phyloP scores from a whole-genome alignment of 2,329 filamentous ascomycete species.

The Ceratocystis papillata region DNA sequence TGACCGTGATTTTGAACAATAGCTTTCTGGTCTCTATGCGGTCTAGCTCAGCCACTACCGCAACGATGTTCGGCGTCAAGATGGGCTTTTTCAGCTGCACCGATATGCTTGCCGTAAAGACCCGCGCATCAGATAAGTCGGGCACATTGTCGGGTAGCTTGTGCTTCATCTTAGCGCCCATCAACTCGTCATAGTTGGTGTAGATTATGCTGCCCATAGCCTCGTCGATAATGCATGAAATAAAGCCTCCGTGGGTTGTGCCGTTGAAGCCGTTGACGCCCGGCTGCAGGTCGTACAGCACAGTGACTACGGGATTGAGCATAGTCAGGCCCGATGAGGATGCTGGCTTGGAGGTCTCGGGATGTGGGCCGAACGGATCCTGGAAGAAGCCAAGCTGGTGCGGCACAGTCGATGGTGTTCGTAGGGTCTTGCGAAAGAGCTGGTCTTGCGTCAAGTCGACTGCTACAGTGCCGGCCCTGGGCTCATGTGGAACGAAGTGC shows the following conservation, averaged over 20 bases:
- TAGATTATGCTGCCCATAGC: constrained; percentile 28
- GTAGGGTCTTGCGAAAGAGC: constrained; percentile 25
- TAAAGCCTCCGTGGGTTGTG: constrained; percentile 28
- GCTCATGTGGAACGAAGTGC: constrained; percentile 17
- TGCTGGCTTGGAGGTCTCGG: constrained; percentile 7
- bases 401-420: constrained; percentile 25
- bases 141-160: constrained; percentile 21
- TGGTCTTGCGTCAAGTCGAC: constrained; percentile 22
- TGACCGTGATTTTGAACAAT: constrained; percentile 25
- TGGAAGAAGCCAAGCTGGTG: constrained; percentile 27
- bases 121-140: constrained; percentile 11
- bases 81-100: constrained; percentile 26
- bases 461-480: not conserved
- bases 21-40: constrained; percentile 26
- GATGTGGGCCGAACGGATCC: constrained; percentile 19
- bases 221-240: constrained; percentile 28
- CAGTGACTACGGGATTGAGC: constrained; percentile 23
- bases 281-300: constrained; percentile 27
- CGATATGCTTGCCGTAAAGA: constrained; percentile 26
- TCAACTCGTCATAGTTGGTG: constrained; percentile 26
- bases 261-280: constrained; percentile 29
- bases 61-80: constrained; percentile 25
- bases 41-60: constrained; percentile 25
- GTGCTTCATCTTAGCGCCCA: constrained; percentile 16
- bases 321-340: constrained; percentile 22